phyloP scores from a whole-genome alignment of 1,139 yeast species.

The Yamadazyma pseudoaaseri region DNA sequence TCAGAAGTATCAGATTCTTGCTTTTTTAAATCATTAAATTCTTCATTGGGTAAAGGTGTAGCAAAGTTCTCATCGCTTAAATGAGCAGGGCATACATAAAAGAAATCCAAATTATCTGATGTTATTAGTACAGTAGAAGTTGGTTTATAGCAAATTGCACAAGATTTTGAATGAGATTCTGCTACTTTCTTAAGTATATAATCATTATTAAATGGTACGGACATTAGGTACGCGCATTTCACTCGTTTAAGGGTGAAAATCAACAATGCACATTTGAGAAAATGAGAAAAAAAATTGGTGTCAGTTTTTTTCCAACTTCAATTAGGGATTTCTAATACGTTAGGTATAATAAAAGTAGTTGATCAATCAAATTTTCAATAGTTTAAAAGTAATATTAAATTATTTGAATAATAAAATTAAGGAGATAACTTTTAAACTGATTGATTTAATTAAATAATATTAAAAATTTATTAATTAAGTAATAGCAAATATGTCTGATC shows the following conservation, averaged over 20 bases:
- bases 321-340: not conserved
- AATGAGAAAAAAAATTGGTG: constrained; percentile 6
- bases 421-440: not conserved
- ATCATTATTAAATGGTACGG: constrained; percentile 48
- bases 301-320: constrained; percentile 6
- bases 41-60: constrained; percentile 45
- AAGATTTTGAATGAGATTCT: constrained; percentile 52
- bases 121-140: constrained; percentile 60
- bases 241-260: constrained; percentile 4
- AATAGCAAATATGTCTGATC: constrained; percentile 42
- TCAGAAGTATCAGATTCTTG: constrained; percentile 35
- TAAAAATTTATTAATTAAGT: too few species aligned
- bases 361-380: not conserved
- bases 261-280: not conserved
- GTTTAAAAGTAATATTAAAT: not conserved
- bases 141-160: constrained; percentile 69
- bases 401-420: not conserved
- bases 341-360: not conserved
- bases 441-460: too few species aligned
- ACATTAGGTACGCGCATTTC: constrained; percentile 4
- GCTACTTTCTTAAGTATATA: constrained; percentile 60
- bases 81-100: constrained; percentile 69
- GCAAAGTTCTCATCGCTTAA: constrained; percentile 64
- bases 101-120: constrained; percentile 54
- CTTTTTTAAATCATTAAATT: constrained; percentile 43